phyloP scores from a whole-genome alignment of 352 stramenopile species.

The Saprolegnia diclina region DNA sequence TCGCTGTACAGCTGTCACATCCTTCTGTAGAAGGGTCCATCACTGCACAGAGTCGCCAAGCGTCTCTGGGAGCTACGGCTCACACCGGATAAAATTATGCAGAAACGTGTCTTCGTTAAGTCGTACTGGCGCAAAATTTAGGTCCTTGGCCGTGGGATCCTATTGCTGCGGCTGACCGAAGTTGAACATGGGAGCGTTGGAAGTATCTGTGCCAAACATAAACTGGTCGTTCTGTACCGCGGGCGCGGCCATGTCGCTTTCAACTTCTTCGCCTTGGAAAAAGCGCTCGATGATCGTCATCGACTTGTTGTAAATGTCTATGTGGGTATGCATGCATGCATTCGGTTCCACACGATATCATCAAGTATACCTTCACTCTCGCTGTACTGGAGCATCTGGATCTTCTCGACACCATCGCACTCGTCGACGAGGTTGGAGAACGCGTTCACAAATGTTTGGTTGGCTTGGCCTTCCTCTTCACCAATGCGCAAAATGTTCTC shows the following conservation, averaged over 20 bases:
- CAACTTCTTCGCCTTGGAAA: slow-evolving; percentile 96
- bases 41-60: no score
- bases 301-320: slow-evolving; percentile 89
- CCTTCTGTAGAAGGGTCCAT: no score
- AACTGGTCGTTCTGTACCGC: slow-evolving; percentile 40
- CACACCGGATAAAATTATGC: no score
- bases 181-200: slow-evolving; percentile 76
- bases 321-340: slow-evolving; percentile 33
- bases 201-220: slow-evolving; percentile 55
- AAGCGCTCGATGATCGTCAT: slow-evolving; percentile 97
- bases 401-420: slow-evolving; percentile 95
- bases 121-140: no score
- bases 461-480: slow-evolving; percentile 42
- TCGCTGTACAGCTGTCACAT: no score
- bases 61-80: no score
- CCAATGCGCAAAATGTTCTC: slow-evolving; percentile 98
- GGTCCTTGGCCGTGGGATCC: neutral
- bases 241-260: slow-evolving; percentile 78
- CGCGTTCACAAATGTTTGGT: slow-evolving; percentile 82
- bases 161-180: slow-evolving; percentile 41
- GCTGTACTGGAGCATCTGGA: slow-evolving; percentile 97
- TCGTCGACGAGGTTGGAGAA: slow-evolving; percentile 96
- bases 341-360: slow-evolving; percentile 46
- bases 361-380: slow-evolving; percentile 91
- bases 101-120: no score